Evolutionary conservation across 768 basidiomycete genomes (phyloP).

Genomic region (Galerina sulciceps): DNA sequence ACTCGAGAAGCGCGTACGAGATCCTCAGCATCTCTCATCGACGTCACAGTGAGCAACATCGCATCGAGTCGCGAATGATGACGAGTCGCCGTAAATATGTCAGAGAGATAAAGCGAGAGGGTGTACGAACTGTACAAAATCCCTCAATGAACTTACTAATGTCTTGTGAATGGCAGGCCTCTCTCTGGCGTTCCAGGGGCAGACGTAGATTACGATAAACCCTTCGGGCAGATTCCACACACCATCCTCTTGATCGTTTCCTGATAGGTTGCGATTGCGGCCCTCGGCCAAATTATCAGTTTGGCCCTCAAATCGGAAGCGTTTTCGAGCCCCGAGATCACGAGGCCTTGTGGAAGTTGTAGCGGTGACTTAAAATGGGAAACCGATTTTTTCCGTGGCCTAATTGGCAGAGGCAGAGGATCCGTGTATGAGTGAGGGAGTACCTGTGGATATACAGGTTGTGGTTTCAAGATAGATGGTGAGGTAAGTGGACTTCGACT

Average conservation of each 20-base stretch:
- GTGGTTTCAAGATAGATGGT: constrained; percentile 21
- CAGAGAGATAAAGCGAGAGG: constrained; percentile 68
- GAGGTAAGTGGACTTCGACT: constrained; percentile 1
- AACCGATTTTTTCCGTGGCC: constrained; percentile 8
- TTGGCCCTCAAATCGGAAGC: constrained; percentile 42
- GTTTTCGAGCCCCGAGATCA: constrained; percentile 74
- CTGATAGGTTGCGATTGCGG: not conserved
- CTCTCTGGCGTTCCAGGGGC: constrained; percentile 64
- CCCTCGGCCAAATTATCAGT: not conserved
- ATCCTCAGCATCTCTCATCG: constrained; percentile 67
- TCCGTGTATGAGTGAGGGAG: constrained; percentile 39
- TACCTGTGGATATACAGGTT: constrained; percentile 18
- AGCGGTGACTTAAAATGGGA: constrained; percentile 16
- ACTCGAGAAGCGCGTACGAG: constrained; percentile 71
- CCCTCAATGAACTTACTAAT: constrained; percentile 50
- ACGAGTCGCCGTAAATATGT: constrained; percentile 75
- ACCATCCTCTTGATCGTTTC: constrained; percentile 29
- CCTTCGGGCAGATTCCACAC: constrained; percentile 65
- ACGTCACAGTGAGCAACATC: constrained; percentile 63
- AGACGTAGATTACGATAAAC: constrained; percentile 78
- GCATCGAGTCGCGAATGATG: constrained; percentile 74
- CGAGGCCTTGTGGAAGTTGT: constrained; percentile 61
- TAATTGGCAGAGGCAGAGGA: constrained; percentile 24
- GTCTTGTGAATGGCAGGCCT: constrained; percentile 67
- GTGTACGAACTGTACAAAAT: constrained; percentile 36